These are phyloP conservation scores for Chalara sp. DNA, from an alignment of 2,329 filamentous ascomycete genomes.

Conservation along the genomic window DNA sequence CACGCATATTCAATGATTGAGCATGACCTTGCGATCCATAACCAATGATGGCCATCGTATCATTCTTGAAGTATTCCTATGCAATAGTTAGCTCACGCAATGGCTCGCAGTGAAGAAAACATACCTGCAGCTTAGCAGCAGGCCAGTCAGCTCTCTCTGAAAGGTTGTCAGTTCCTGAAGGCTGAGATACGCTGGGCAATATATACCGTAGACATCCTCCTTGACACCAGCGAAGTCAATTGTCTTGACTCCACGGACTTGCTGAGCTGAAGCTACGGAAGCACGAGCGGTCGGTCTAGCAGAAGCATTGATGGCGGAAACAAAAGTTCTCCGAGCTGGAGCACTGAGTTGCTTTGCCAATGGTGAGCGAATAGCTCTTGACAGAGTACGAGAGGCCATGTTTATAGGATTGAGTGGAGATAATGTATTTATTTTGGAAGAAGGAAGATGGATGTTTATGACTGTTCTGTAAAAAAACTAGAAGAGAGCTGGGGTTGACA, in stretches of 20 bases:
- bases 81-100: background rate
- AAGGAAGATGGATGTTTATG: slow-evolving; percentile 3
- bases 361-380: slow-evolving; percentile 57
- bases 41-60: slow-evolving; percentile 97
- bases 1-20: slow-evolving; percentile 98
- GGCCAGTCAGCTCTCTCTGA: slow-evolving; percentile 97
- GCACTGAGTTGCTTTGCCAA: slow-evolving; percentile 57
- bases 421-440: slow-evolving; percentile 2
- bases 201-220: slow-evolving; percentile 86
- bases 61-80: slow-evolving; percentile 99
- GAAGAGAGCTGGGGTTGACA: too few species aligned
- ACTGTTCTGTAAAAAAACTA: too few species aligned
- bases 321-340: slow-evolving; percentile 55
- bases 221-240: slow-evolving; percentile 94
- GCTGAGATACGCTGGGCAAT: background rate
- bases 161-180: slow-evolving; percentile 13
- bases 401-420: slow-evolving; percentile 27
- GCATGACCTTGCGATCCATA: slow-evolving; percentile 98
- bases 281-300: slow-evolving; percentile 45
- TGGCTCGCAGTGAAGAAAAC: slow-evolving; percentile 20
- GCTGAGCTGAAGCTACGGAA: slow-evolving; percentile 39
- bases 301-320: slow-evolving; percentile 50
- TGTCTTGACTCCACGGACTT: slow-evolving; percentile 87
- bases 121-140: slow-evolving; percentile 91
- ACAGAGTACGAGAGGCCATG: slow-evolving; percentile 75